Evolutionary conservation across 2,329 filamentous ascomycete species (phyloP).

Genomic region (Orbilia brochopaga): DNA sequence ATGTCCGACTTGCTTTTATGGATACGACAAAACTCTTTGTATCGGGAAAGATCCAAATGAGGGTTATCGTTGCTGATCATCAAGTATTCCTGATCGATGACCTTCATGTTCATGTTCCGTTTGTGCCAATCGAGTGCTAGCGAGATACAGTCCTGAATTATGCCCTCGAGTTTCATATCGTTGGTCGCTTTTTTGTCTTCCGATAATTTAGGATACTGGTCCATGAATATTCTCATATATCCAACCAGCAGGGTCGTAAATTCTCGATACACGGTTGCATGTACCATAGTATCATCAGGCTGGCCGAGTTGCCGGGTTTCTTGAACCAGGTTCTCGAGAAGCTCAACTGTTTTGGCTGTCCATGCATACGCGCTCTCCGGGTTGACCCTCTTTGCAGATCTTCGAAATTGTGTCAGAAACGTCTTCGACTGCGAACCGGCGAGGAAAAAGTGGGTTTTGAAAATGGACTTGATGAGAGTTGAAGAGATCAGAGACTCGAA

Average conservation of each 20-base stretch:
- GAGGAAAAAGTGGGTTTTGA: slow-evolving; percentile 16
- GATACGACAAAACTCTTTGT: slow-evolving; percentile 1
- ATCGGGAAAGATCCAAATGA: too few species aligned
- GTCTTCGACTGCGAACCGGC: background rate
- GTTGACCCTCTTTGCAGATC: background rate
- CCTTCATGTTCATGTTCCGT: background rate
- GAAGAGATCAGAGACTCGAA: slow-evolving; percentile 20
- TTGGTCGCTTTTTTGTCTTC: background rate
- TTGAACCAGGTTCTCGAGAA: slow-evolving; percentile 1
- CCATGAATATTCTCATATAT: slow-evolving; percentile 19
- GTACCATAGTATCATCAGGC: background rate
- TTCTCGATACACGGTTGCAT: background rate
- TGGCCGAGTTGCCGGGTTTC: too few species aligned
- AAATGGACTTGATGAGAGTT: background rate
- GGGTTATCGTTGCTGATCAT: background rate
- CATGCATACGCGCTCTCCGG: slow-evolving; percentile 6
- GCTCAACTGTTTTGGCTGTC: slow-evolving; percentile 12
- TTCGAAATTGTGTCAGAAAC: background rate
- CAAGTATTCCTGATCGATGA: slow-evolving; percentile 3
- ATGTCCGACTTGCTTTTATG: slow-evolving; percentile 2
- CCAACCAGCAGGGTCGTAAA: slow-evolving; percentile 1
- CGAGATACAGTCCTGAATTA: slow-evolving; percentile 3
- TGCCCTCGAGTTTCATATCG: background rate
- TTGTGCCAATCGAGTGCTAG: slow-evolving; percentile 25
- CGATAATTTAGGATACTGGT: background rate